Percentiles rank a stretch among this genome's conserved stretches.
phyloP scores from a whole-genome alignment of 2,329 filamentous ascomycete genomes.

The Chaetomium strumarium region DNA sequence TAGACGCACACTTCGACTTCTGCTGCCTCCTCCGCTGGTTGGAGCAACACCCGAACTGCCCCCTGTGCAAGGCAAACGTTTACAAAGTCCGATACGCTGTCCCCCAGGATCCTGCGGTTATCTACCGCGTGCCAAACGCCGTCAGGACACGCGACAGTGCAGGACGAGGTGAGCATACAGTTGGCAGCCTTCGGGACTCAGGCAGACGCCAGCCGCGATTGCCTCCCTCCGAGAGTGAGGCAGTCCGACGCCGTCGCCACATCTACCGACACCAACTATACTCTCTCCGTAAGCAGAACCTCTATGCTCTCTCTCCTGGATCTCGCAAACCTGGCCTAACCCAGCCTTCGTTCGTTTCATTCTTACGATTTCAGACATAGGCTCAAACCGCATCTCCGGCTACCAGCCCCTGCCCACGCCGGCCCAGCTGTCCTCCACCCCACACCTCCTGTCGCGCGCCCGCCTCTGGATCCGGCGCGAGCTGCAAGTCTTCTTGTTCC shows the following conservation, averaged over 20 bases:
- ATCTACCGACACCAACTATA: conserved; percentile 69
- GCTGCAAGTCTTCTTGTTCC: conserved; percentile 73
- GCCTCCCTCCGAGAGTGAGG: conserved; percentile 27
- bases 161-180: background rate
- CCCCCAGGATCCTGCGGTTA: conserved; percentile 29
- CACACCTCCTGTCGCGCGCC: conserved; percentile 67
- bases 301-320: background rate
- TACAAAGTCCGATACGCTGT: conserved; percentile 53
- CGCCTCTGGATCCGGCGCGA: conserved; percentile 79
- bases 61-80: conserved; percentile 63
- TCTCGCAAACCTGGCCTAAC: background rate
- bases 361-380: too few relatives aligned
- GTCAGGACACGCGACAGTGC: background rate
- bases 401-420: conserved; percentile 61
- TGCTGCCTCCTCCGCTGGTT: conserved; percentile 80
- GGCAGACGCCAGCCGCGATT: conserved; percentile 11
- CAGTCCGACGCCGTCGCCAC: conserved; percentile 56
- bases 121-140: conserved; percentile 38
- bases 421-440: conserved; percentile 54
- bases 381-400: conserved; percentile 69
- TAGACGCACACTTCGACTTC: conserved; percentile 72
- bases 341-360: background rate
- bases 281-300: conserved; percentile 48
- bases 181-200: background rate
- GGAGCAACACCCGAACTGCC: conserved; percentile 64